Evolutionary conservation across 169 alveolate genomes (phyloP).

Genomic region (Cryptosporidium sp.): DNA sequence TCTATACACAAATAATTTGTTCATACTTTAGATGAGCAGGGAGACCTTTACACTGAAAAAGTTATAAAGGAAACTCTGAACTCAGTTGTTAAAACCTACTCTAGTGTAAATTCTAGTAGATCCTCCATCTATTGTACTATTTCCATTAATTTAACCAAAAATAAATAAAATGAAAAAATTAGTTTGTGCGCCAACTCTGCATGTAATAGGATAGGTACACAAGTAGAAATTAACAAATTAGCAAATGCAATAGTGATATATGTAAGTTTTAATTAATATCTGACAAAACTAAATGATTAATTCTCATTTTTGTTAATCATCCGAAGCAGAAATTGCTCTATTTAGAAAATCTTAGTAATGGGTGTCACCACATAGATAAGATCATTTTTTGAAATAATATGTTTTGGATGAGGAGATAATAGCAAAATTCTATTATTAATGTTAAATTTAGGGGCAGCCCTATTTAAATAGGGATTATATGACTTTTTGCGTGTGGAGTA

Average conservation of each 20-base stretch:
- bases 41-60: neutral
- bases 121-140: neutral
- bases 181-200: neutral
- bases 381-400: conserved; percentile 35
- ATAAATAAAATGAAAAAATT: neutral
- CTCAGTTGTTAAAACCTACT: neutral
- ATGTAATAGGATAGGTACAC: neutral
- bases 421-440: conserved; percentile 32
- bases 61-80: neutral
- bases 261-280: neutral
- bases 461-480: neutral
- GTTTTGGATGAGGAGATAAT: conserved; percentile 60
- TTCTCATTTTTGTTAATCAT: neutral
- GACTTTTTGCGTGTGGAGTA: neutral
- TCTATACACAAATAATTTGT: neutral
- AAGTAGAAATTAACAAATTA: neutral
- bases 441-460: conserved; percentile 39
- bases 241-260: neutral
- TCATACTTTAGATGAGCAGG: neutral
- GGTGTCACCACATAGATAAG: conserved; percentile 66
- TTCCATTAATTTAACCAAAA: neutral
- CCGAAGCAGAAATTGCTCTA: neutral
- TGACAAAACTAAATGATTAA: too few relatives aligned
- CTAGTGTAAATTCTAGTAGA: neutral
- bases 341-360: conserved; percentile 13